Evolutionary conservation across 169 alveolate genomes (phyloP), one percentile per base, ranked within the genome.

Genomic region (Plasmodium adleri): DNA sequence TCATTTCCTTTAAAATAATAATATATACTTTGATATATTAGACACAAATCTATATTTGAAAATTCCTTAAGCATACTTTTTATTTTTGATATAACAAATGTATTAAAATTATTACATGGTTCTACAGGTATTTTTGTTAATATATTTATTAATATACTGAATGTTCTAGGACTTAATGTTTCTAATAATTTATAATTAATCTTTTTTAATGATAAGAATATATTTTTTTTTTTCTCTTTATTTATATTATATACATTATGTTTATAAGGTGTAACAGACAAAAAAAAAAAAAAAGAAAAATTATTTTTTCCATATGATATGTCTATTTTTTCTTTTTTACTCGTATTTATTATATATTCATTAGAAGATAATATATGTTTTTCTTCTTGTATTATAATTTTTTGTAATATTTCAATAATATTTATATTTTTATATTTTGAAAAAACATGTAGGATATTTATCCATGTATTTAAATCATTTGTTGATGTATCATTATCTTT

Each of bases 41-140:
- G 59, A 45, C 78, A 63, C 45, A 78, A 50, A 70, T 78, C 89
- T 13, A 78, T 78, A 26, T 78, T 78, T 32, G 32, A 64, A 68
- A 78, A 64, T 32, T 63, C 15, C n/a, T 72, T 67, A n/a, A 78
- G 58, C 28, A 24, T 78, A 20, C 39, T 17, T 17, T 10, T 13
- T 24, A 58, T 78, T 43, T 78, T 78, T 64, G 28, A 54, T 50
- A 22, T 47, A 32, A 78, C 20, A 78, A 64, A 78, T 28, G 43
- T 7, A 52, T 68, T 78, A n/a, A 64, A 78, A 26, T 50, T 60
- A 52, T 54, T 56, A 6, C 2, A 9, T 43, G 22, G 20, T 13
- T 66, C 70, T 43, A 45, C 47, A 22, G 64, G 52, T 20, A 78
- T 60, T 24, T 50, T 78, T 22, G 89, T 47, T 50, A 78, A 17